Evolutionary conservation across 176 grass and related monocot species (phyloP).

Genomic region (Rhynchospora pubera): DNA sequence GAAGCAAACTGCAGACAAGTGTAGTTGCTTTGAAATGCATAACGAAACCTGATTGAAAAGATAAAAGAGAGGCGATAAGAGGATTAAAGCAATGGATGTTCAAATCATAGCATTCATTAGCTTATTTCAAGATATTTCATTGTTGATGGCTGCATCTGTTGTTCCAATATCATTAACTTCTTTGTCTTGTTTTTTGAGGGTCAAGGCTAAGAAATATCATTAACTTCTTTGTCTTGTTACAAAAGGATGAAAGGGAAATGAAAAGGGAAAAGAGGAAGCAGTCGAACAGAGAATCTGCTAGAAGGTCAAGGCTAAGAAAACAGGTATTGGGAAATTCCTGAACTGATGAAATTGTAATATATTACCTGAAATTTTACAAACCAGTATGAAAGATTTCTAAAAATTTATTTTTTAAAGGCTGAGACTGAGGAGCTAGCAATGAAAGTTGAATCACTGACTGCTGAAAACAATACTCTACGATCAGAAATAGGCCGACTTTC

Average conservation of each 20-base stretch:
- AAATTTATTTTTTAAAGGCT: conserved; percentile 36
- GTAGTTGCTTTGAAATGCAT: neutral
- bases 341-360: neutral
- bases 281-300: conserved; percentile 78
- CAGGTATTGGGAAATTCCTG: conserved; percentile 35
- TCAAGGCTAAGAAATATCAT: too few species aligned
- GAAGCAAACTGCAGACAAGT: neutral
- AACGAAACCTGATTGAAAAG: too few species aligned
- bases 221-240: conserved; percentile 15
- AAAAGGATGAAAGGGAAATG: conserved; percentile 57
- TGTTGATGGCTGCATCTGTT: neutral
- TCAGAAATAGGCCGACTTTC: conserved; percentile 56
- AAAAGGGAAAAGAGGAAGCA: conserved; percentile 69
- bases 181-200: too few species aligned
- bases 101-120: neutral
- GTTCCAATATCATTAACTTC: neutral
- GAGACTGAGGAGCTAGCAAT: conserved; percentile 60
- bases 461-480: conserved; percentile 52
- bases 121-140: neutral
- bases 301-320: conserved; percentile 80
- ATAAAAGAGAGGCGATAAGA: neutral
- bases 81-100: neutral
- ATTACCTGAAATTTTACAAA: neutral
- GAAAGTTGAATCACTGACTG: conserved; percentile 43
- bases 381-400: neutral